Evolutionary conservation across 768 basidiomycete genomes (phyloP).

Genomic region (Leccinum variicolor): DNA sequence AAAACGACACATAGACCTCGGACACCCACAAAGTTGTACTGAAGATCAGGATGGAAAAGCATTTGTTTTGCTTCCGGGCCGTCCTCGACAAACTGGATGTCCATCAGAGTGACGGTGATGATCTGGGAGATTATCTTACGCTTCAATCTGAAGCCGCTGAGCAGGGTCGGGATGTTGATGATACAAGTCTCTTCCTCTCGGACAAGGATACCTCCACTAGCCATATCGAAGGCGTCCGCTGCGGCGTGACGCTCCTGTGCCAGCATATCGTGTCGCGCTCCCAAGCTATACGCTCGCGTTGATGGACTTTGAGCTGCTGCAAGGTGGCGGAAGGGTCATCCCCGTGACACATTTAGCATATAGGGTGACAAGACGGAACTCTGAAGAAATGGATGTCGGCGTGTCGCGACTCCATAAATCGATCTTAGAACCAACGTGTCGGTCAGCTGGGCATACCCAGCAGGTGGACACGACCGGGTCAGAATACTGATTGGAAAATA

Average conservation of each 20-base stretch:
- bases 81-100: constrained; percentile 51
- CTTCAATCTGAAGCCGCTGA: constrained; percentile 65
- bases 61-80: constrained; percentile 74
- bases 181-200: constrained; percentile 37
- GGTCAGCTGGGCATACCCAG: neutral
- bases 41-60: constrained; percentile 85
- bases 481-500: neutral
- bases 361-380: constrained; percentile 55
- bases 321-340: constrained; percentile 68
- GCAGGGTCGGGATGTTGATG: constrained; percentile 53
- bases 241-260: constrained; percentile 68
- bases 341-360: constrained; percentile 85
- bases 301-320: constrained; percentile 80
- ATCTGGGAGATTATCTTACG: constrained; percentile 56
- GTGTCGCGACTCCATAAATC: too few relatives aligned
- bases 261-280: constrained; percentile 98
- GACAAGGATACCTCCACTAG: constrained; percentile 42
- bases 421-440: constrained; percentile 43
- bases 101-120: constrained; percentile 57
- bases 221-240: constrained; percentile 31
- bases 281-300: constrained; percentile 93
- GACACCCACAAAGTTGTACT: constrained; percentile 97
- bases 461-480: constrained; percentile 4
- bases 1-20: constrained; percentile 46
- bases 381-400: constrained; percentile 57